phyloP scores from a whole-genome alignment of 2,329 filamentous ascomycete genomes.

The Colletotrichum somersetense region DNA sequence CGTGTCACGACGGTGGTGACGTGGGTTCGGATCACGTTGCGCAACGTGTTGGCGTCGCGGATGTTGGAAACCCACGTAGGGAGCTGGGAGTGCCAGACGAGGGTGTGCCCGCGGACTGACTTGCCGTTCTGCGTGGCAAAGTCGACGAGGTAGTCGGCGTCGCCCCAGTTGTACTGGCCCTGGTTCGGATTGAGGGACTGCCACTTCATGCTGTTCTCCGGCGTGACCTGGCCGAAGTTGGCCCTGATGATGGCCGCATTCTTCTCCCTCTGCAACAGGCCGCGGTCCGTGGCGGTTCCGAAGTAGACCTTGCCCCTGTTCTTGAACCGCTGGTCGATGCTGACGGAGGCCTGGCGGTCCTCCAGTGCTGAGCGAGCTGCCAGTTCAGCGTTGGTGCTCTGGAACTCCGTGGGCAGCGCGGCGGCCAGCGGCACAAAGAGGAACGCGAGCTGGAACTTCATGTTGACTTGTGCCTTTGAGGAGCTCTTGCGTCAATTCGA shows the following conservation, averaged over 20 bases:
- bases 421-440: neutral
- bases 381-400: neutral
- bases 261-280: slow-evolving; percentile 61
- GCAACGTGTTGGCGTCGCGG: slow-evolving; percentile 62
- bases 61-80: slow-evolving; percentile 62
- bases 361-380: slow-evolving; percentile 47
- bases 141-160: slow-evolving; percentile 61
- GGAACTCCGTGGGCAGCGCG: neutral
- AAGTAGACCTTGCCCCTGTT: slow-evolving; percentile 75
- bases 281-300: slow-evolving; percentile 69
- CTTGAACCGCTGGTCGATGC: slow-evolving; percentile 68
- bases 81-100: slow-evolving; percentile 61
- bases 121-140: slow-evolving; percentile 56
- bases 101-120: slow-evolving; percentile 61
- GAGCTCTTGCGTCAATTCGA: neutral
- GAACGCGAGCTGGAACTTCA: slow-evolving; percentile 1
- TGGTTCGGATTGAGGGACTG: slow-evolving; percentile 67
- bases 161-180: slow-evolving; percentile 66
- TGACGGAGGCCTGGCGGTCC: slow-evolving; percentile 57
- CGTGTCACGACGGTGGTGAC: slow-evolving; percentile 60
- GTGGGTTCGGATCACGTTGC: slow-evolving; percentile 64
- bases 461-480: neutral
- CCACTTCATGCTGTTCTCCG: slow-evolving; percentile 66
- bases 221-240: slow-evolving; percentile 70
- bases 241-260: slow-evolving; percentile 64